Evolutionary conservation across 2,329 filamentous ascomycete genomes (phyloP).

Genomic region (Stachybotrys chlorohalonatus): DNA sequence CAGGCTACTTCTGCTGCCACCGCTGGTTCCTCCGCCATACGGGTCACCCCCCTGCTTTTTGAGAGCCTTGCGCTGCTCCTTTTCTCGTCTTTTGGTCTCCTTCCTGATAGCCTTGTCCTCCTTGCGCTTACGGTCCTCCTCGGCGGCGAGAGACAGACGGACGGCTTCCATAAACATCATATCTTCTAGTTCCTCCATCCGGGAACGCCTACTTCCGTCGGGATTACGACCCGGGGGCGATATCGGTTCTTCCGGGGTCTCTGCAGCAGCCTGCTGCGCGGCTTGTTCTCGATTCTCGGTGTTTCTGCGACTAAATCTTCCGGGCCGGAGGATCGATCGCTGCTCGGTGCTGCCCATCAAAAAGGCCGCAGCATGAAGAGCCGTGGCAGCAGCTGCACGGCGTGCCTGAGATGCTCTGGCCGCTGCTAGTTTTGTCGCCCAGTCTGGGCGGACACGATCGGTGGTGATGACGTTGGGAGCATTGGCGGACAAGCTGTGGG

Average conservation of each 20-base stretch:
- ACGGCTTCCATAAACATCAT: conserved; percentile 99
- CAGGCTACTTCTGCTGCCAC: conserved; percentile 54
- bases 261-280: conserved; percentile 5
- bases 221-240: conserved; percentile 8
- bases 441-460: conserved; percentile 86
- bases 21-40: conserved; percentile 24
- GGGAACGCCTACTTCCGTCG: conserved; percentile 25
- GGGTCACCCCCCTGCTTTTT: conserved; percentile 46
- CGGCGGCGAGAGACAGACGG: conserved; percentile 76
- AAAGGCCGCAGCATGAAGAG: conserved; percentile 90
- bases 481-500: conserved; percentile 65
- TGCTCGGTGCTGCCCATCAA: conserved; percentile 60
- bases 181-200: conserved; percentile 85
- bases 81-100: conserved; percentile 76
- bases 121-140: conserved; percentile 85
- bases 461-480: conserved; percentile 85
- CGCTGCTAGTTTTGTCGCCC: conserved; percentile 79
- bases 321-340: conserved; percentile 33
- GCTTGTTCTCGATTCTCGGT: conserved; percentile 24
- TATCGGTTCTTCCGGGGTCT: background rate
- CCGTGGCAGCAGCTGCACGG: conserved; percentile 84
- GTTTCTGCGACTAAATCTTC: conserved; percentile 48
- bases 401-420: conserved; percentile 79
- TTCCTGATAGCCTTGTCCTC: conserved; percentile 50
- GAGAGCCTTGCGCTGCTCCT: conserved; percentile 70